Conservation (phyloP, 2,329 filamentous ascomycete species). For the Ophiocordyceps camponoti-saundersi region DNA sequence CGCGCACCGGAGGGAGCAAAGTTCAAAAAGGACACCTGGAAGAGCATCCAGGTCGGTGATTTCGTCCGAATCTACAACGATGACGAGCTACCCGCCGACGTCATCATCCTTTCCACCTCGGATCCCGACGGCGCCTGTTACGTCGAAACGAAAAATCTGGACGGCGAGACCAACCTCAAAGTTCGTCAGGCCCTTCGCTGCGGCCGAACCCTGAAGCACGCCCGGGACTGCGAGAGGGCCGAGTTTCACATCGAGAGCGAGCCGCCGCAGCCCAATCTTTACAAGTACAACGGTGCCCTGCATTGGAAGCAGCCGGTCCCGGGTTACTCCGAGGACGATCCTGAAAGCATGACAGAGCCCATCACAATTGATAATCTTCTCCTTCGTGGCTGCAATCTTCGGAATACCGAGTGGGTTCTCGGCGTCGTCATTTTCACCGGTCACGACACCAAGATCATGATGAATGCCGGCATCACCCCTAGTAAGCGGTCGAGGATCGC, state of each 20-base stretch:
- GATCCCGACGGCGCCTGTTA: slow-evolving; percentile 92
- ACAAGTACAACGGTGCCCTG: slow-evolving; percentile 82
- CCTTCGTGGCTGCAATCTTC: slow-evolving; percentile 78
- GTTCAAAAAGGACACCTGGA: slow-evolving; percentile 91
- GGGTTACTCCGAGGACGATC: slow-evolving; percentile 41
- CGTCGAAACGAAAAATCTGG: slow-evolving; percentile 94
- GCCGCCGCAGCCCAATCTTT: slow-evolving; percentile 79
- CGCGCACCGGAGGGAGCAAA: slow-evolving; percentile 51
- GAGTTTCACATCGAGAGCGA: slow-evolving; percentile 86
- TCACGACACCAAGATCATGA: slow-evolving; percentile 97
- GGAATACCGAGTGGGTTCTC: slow-evolving; percentile 92
- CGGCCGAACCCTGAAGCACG: slow-evolving; percentile 68
- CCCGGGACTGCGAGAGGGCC: slow-evolving; percentile 77
- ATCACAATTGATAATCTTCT: slow-evolving; percentile 91
- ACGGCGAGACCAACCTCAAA: slow-evolving; percentile 95
- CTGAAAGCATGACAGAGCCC: slow-evolving; percentile 73
- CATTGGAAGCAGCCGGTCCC: slow-evolving; percentile 65
- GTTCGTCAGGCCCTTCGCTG: slow-evolving; percentile 82
- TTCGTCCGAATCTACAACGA: slow-evolving; percentile 94
- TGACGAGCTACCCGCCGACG: slow-evolving; percentile 84
- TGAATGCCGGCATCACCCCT: slow-evolving; percentile 90
- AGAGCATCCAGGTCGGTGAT: slow-evolving; percentile 86
- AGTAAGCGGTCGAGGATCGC: slow-evolving; percentile 86
- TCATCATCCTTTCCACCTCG: slow-evolving; percentile 83
- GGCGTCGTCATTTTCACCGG: slow-evolving; percentile 90